phyloP scores from a whole-genome alignment of 305 asterid genomes.

The Fraxinus floribunda region DNA sequence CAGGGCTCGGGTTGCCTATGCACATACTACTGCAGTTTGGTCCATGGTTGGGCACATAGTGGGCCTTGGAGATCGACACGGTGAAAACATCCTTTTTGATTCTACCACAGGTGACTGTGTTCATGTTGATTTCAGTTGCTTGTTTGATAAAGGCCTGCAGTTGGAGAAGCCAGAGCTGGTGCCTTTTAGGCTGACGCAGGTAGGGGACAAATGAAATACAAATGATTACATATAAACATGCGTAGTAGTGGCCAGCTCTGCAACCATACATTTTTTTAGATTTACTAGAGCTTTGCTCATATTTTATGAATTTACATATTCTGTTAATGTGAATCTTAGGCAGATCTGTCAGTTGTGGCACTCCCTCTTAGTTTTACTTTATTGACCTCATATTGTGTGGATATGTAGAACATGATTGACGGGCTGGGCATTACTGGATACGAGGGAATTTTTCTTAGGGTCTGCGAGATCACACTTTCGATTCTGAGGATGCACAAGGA shows the following conservation, averaged over 20 bases:
- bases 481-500: slow-evolving; percentile 83
- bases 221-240: neutral
- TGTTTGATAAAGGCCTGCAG: slow-evolving; percentile 96
- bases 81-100: slow-evolving; percentile 96
- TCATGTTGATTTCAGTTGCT: slow-evolving; percentile 98
- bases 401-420: slow-evolving; percentile 86
- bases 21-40: slow-evolving; percentile 99
- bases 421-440: slow-evolving; percentile 98
- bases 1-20: slow-evolving; percentile 92
- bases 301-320: neutral
- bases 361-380: neutral
- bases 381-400: slow-evolving; percentile 12
- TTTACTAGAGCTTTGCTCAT: neutral
- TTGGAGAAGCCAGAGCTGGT: slow-evolving; percentile 97
- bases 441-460: slow-evolving; percentile 85
- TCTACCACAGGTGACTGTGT: slow-evolving; percentile 99
- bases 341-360: slow-evolving; percentile 12
- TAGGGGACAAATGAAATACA: slow-evolving; percentile 28
- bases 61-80: slow-evolving; percentile 99
- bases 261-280: slow-evolving; percentile 4
- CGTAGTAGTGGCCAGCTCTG: slow-evolving; percentile 13
- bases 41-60: slow-evolving; percentile 99
- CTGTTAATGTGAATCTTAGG: slow-evolving; percentile 12
- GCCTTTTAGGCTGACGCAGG: slow-evolving; percentile 98
- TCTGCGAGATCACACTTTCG: slow-evolving; percentile 87